These are phyloP conservation scores for Chondrostereum purpureum DNA, from an alignment of 1,284 basidiomycete genomes.

Conservation along the genomic window DNA sequence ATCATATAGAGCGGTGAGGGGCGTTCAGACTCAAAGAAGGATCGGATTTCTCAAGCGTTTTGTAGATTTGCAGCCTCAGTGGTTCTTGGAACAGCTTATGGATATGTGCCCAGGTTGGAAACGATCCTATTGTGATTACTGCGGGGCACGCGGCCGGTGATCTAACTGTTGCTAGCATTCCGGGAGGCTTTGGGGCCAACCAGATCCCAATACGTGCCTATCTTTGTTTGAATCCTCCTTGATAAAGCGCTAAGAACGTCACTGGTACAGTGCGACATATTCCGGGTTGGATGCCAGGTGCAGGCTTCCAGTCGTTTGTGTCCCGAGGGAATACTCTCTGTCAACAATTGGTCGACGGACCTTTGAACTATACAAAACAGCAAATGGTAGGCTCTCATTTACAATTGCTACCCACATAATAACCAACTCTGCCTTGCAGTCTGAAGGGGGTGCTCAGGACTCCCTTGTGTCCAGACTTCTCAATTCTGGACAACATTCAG, in stretches of 20 bases:
- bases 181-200: conserved; percentile 54
- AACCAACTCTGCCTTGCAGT: too few relatives aligned
- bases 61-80: conserved; percentile 57
- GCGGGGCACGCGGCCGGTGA: conserved; percentile 51
- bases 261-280: conserved; percentile 37
- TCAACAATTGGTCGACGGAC: conserved; percentile 49
- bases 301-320: conserved; percentile 47
- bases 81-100: conserved; percentile 55
- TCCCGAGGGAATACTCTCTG: conserved; percentile 39
- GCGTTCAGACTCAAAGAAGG: neutral
- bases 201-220: conserved; percentile 46
- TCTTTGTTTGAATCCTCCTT: too few relatives aligned
- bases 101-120: conserved; percentile 50
- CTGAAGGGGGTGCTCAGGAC: conserved; percentile 40
- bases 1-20: conserved; percentile 46
- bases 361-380: conserved; percentile 51
- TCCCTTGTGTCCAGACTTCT: conserved; percentile 51
- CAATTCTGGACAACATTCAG: conserved; percentile 38
- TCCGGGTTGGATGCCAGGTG: conserved; percentile 61
- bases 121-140: conserved; percentile 53
- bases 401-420: too few relatives aligned
- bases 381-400: conserved; percentile 52
- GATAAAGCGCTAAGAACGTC: too few relatives aligned
- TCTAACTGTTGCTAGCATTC: conserved; percentile 50
- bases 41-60: conserved; percentile 29